phyloP scores from a whole-genome alignment of 2,329 filamentous ascomycete species.

The Cryphonectria radicalis region DNA sequence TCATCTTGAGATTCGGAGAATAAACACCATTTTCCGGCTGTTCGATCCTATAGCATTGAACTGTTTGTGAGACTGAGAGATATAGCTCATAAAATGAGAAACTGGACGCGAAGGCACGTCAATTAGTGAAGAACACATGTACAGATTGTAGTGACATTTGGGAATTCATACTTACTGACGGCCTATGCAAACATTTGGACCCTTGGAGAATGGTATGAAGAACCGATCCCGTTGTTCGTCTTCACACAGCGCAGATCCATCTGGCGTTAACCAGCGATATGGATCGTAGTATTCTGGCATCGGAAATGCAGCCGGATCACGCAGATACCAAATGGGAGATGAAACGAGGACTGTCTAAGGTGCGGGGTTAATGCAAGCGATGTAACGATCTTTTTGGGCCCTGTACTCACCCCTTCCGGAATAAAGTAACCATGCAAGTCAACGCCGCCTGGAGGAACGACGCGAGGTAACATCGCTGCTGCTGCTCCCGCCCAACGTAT shows the following conservation, averaged over 20 bases:
- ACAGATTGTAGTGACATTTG: not conserved
- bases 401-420: constrained; percentile 32
- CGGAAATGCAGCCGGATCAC: constrained; percentile 36
- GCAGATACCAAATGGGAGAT: constrained; percentile 38
- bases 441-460: constrained; percentile 34
- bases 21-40: not conserved
- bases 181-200: constrained; percentile 37
- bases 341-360: constrained; percentile 35
- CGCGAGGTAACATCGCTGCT: constrained; percentile 36
- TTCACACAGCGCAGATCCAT: constrained; percentile 21
- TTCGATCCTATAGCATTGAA: constrained; percentile 20
- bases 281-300: constrained; percentile 35
- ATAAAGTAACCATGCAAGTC: constrained; percentile 34
- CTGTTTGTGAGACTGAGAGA: constrained; percentile 7
- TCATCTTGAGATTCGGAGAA: not conserved
- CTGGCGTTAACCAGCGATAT: constrained; percentile 34
- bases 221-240: constrained; percentile 33
- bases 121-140: not conserved
- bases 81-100: constrained; percentile 25
- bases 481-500: constrained; percentile 37
- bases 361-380: not conserved
- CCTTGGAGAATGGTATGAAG: constrained; percentile 38
- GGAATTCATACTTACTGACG: constrained; percentile 33
- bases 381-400: not conserved
- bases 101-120: not conserved